Evolutionary conservation across 202 grass and related monocot species (phyloP), one percentile per base, ranked within the genome.

Genomic region (Cymbopogon flexuosus): DNA sequence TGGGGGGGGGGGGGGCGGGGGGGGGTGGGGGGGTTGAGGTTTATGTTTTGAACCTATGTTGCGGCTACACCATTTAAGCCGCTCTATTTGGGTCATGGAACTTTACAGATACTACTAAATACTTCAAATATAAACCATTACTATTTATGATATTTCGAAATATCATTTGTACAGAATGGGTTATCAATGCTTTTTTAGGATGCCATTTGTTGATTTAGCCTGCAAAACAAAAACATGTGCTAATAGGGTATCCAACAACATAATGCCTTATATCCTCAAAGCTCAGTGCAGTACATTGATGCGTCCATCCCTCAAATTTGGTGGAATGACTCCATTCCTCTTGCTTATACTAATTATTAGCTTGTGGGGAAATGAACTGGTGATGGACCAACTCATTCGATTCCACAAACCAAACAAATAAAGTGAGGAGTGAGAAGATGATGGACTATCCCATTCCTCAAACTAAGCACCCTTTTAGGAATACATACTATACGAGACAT

Each of bases 31-130:
- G 14, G 16, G 6, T 5, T 21, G 21, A 7, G 5, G 4, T 12
- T 18, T 4, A 13, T 22, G 19, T 69, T 19, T 23, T 10, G 65
- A 68, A 68, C 37, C 22, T 47, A 47, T 47, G 45, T 27, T 69
- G 66, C 18, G 42, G 14, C 43, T 46, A 14, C 43, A 31, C 23
- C 68, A 71, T 71, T 71, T 49, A 49, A 29, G 42, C 3, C 23
- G 49, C 41, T 31, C 12, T 70, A 15, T 41, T 46, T 46, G 22
- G 23, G 23, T 70, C 41, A 27, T 70, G 23, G 54, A 69, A 63
- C 33, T 82, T 77, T 27, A 27, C 2, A 72, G 34, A 82, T 36
- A 51, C 35, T 78, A 58, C 21, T 70, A 77, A 61, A 70, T 46
- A 19, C 57, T 82, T 82, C 36, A 34, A 69, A 77, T 64, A 54